Evolutionary conservation across 805 yeast species (phyloP), one percentile per base, ranked within the genome.

Genomic region (Candida orba): DNA sequence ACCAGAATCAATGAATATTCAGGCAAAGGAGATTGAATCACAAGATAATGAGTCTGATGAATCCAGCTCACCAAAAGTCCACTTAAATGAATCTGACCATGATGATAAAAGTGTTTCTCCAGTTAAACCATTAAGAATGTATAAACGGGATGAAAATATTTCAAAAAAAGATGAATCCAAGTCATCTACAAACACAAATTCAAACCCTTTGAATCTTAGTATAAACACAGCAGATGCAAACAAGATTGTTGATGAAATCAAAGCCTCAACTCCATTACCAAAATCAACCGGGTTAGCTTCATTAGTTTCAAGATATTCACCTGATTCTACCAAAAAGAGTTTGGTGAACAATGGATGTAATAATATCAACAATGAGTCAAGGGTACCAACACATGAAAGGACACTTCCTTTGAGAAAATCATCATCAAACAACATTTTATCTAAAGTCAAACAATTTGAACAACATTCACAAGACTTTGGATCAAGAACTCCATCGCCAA

Each of bases 51-150:
- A 20, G 5, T 5, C 4, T 20, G 22, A 20, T 20, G 22, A 20
- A 5, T 20, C 22, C 22, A 20, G 22, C 5, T 20, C 5, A 5
- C 17, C 34, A 31, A 31, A 31, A 6, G 4, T 9, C 9, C 18
- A n/a, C n/a, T 15, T 4, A 2, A 31, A 32, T 17, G 41, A 37
- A 14, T 22, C 14, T 22, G 39, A 37, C 8, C 24, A 40, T 20
- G 36, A 32, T 7, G 49, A 39, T 24, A 45, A 41, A 14, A 29
- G 36, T 22, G 58, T 57, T 37, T 66, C 78, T 6, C 79, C 77
- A 1, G 87, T 79, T 1, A 75, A 84, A 59, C 90, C 90, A 0
- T 66, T 84, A 53, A 78, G 78, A 60, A 80, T 83, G 66, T 73
- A 85, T 0, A 80, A 77, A 56, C 79, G 75, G 53, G 62, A 73